Conservation (phyloP, 139 green algal species). For the Chlamydomonas sp. region DNA sequence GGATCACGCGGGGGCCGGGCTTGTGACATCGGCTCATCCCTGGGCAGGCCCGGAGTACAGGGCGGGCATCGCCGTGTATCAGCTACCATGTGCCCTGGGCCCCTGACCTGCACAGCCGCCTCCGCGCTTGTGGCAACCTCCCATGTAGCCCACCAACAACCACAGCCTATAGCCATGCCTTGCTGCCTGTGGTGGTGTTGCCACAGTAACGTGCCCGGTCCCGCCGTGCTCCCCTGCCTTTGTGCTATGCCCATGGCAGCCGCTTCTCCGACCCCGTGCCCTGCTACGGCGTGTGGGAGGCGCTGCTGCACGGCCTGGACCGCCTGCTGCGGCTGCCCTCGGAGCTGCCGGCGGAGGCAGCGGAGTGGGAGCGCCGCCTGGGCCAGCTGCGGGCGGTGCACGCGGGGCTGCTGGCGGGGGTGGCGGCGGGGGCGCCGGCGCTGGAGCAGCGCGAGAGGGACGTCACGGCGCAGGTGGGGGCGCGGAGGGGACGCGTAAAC, state of each 20-base stretch:
- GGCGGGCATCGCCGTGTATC: too few relatives aligned
- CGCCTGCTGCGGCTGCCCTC: constrained; percentile 15
- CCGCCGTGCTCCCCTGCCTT: not conserved
- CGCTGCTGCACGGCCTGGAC: constrained; percentile 41
- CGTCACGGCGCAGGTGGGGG: constrained; percentile 23
- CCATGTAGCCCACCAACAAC: not conserved
- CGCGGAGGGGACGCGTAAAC: too few relatives aligned
- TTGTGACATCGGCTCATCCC: too few relatives aligned
- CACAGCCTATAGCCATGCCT: not conserved
- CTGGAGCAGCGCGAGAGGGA: constrained; percentile 26
- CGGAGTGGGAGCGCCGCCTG: constrained; percentile 28
- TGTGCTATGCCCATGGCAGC: not conserved
- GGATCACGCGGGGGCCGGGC: too few relatives aligned
- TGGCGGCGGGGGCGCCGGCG: constrained; percentile 2
- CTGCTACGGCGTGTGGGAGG: constrained; percentile 40
- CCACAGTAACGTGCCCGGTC: not conserved
- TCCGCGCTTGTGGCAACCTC: not conserved
- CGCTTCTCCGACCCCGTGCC: not conserved
- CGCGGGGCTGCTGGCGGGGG: not conserved
- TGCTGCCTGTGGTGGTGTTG: not conserved
- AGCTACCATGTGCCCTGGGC: too few relatives aligned
- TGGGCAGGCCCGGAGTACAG: too few relatives aligned
- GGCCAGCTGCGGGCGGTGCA: constrained; percentile 22
- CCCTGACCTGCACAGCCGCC: too few relatives aligned
- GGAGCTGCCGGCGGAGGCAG: constrained; percentile 31